Conservation (phyloP, 805 yeast species). For the Monosporozyma aerobia region DNA sequence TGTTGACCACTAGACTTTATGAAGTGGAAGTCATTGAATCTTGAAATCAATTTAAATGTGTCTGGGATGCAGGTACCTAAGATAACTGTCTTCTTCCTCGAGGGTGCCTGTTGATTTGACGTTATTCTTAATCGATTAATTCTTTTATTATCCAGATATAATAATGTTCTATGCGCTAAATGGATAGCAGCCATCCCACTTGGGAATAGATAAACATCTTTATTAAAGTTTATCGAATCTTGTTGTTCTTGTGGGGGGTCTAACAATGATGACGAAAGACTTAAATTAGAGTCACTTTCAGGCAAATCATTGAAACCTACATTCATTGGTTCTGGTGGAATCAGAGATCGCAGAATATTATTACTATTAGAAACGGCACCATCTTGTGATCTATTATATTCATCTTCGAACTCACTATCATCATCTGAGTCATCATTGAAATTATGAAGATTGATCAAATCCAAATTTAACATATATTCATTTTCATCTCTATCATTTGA, state of each 20-base stretch:
- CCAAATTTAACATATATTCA: slow-evolving; percentile 1
- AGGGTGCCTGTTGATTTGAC: slow-evolving; percentile 8
- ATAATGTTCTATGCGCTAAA: slow-evolving; percentile 65
- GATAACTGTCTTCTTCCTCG: slow-evolving; percentile 61
- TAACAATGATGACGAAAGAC: not conserved
- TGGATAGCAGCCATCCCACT: slow-evolving; percentile 84
- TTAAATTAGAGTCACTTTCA: not conserved
- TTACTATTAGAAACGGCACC: not conserved
- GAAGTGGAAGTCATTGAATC: slow-evolving; percentile 88
- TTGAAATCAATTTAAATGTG: slow-evolving; percentile 72
- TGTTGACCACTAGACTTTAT: slow-evolving; percentile 68
- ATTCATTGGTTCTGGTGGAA: slow-evolving; percentile 24
- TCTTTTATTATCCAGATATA: slow-evolving; percentile 31
- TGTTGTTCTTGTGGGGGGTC: not conserved
- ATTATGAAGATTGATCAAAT: slow-evolving; percentile 1
- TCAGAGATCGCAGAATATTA: slow-evolving; percentile 10
- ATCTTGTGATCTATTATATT: not conserved
- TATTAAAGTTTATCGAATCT: slow-evolving; percentile 13
- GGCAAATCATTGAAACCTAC: slow-evolving; percentile 6
- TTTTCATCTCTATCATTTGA: not conserved
- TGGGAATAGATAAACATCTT: slow-evolving; percentile 77
- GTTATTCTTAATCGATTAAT: slow-evolving; percentile 3
- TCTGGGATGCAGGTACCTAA: slow-evolving; percentile 96
- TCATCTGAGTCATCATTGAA: slow-evolving; percentile 1
- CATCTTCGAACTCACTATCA: slow-evolving; percentile 1